Base-by-base conservation (phyloP, 495 filamentous ascomycete genomes). In the Lophium mytilinum region DNA sequence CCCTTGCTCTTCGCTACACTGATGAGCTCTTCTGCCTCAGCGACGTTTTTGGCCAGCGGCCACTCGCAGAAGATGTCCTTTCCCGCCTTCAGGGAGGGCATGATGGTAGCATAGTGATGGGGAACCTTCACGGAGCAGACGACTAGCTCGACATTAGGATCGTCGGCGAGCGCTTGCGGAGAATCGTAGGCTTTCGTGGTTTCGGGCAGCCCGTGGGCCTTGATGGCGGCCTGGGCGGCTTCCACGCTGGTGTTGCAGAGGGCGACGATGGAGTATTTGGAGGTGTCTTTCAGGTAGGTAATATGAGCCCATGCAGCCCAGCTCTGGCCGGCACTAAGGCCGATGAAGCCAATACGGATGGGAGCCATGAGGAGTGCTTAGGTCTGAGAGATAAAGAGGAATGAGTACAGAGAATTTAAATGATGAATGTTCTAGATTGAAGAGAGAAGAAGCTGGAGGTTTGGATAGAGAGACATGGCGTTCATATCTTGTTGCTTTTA, bases 51-150 rank as follows among this genome's bases (percentile, higher is more conserved):
- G 0, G 57, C 72, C 2, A 78, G 59, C 4, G 74, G 73, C 83
- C 83, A 85, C 62, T 86, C 83, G 35, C 80, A 72, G 52, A 69
- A 84, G 12, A 79, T 76, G 30, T 72, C 66, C 61, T 85, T 85
- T 18, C 80, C 79, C 0, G 78, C 78, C 12, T 68, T 57, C 9
- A 86, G 35, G n/a, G 70, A 71, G 1, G 78, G 76, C 12, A 71
- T 60, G 24, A 75, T 66, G 7, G 74, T 68, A 18, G 65, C 60
- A 43, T 74, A 70, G 64, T 86, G 83, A 10, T 69, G 72, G 53
- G 83, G 79, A 1, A 82, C 80, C 9, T 78, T 67, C 1, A 78
- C 80, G 14, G 67, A 72, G 55, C 72, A 76, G 21, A 84, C 77
- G 0, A 85, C 80, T 8, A 85, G 69, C 41, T 85, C 82, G 45